A percentile compares a stretch with the other conserved stretches of the same genome.
These are phyloP conservation scores for Epicoccum nigrum DNA, from an alignment of 2,329 filamentous ascomycete species.

Conservation along the genomic window DNA sequence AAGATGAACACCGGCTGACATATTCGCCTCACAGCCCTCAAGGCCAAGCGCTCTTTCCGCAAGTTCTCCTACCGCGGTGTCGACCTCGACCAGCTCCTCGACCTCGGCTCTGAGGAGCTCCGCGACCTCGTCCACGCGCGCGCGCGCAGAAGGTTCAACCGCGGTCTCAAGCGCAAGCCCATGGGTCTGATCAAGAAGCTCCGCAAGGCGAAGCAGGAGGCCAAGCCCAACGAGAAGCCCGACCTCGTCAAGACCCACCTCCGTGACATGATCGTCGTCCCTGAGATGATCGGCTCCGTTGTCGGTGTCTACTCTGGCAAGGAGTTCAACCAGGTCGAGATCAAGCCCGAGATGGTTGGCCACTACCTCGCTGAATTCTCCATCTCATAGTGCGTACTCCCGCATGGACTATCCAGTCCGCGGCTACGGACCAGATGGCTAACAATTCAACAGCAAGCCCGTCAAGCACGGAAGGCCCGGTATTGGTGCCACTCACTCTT, in stretches of 20 bases:
- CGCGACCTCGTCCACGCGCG: slow-evolving; percentile 99
- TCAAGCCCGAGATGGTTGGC: slow-evolving; percentile 99
- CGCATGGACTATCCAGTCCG: background rate
- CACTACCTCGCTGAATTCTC: slow-evolving; percentile 99
- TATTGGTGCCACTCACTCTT: slow-evolving; percentile 99
- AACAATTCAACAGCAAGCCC: slow-evolving; percentile 76
- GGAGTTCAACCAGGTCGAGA: slow-evolving; percentile 99
- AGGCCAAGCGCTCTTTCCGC: slow-evolving; percentile 99
- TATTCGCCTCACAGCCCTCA: slow-evolving; percentile 72
- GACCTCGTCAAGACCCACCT: slow-evolving; percentile 99
- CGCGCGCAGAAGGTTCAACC: slow-evolving; percentile 98
- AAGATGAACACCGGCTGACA: slow-evolving; percentile 35
- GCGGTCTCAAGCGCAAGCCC: slow-evolving; percentile 98
- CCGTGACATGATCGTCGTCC: slow-evolving; percentile 99
- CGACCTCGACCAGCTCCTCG: slow-evolving; percentile 99
- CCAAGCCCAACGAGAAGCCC: slow-evolving; percentile 94
- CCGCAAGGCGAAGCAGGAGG: slow-evolving; percentile 74
- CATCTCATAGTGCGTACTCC: slow-evolving; percentile 90
- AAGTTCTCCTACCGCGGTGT: slow-evolving; percentile 99
- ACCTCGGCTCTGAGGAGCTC: slow-evolving; percentile 97
- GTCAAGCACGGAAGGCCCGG: slow-evolving; percentile 99
- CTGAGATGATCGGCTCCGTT: slow-evolving; percentile 99
- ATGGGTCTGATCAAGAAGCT: slow-evolving; percentile 99
- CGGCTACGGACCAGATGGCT: slow-evolving; percentile 17
- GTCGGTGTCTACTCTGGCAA: slow-evolving; percentile 99